Base-by-base conservation (phyloP, 1,284 basidiomycete genomes). In the Heliocybe sulcata region DNA sequence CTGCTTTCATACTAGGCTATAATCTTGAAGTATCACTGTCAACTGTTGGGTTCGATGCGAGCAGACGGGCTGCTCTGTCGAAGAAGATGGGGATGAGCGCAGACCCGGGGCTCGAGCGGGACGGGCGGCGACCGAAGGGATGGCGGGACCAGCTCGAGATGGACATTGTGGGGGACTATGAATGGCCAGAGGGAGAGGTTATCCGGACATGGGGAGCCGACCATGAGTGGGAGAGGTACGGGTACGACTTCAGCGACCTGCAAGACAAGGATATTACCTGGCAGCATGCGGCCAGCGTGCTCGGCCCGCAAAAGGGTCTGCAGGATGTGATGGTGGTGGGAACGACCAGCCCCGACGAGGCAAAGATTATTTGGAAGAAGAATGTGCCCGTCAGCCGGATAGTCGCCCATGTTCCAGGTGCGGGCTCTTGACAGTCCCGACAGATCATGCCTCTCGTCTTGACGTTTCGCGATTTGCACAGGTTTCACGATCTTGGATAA, bases 401-500 rank as follows among this genome's bases (percentile, higher is more conserved):
- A 48, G 62, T 82, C 27, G 75, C 76, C 45, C 87, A 89, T 67
- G 72, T 76, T 31, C 77, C 84, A 60, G 86, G 85, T 87, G 53
- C 42, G 72, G 57, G 4, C n/a, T 9, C 61, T 12, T 38, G n/a
- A 48, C 35, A 42, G 6, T 3, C 16, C 16, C 6, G 12, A 25
- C 22, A 50, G 22, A n/a, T 20, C 25, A 29, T n/a, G 20, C 48
- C 9, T n/a, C 26, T n/a, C n/a, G 14, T 10, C 3, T 31, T 20
- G 33, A 52, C 16, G 12, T 25, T 11, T 8, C 27, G 25, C 56
- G 50, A 26, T 51, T 26, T 26, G 57, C 45, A 35, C 63, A 91
- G 91, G 92, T 1, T 91, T 85, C 72, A 92, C 88, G 1, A 80
- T 92, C 45, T 73, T 94, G 54, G 89, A 93, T 61, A 85, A 89